Evolutionary conservation across 2,329 filamentous ascomycete species (phyloP), one percentile per base, ranked within the genome.

Genomic region (Teratosphaeria nubilosa): DNA sequence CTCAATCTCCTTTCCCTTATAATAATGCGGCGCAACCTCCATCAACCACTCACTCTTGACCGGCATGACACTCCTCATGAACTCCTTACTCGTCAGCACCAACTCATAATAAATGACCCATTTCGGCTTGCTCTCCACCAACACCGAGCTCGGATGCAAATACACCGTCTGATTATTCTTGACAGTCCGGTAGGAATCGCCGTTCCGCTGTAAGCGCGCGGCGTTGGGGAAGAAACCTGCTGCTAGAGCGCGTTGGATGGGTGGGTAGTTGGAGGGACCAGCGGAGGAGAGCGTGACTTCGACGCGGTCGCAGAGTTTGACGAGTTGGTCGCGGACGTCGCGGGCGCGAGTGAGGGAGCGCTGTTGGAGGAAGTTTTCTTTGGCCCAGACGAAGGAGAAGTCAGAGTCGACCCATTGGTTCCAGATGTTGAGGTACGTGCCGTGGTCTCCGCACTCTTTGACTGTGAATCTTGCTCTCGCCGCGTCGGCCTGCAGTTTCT

Each of bases 151-250:
- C 0, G 94, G 94, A 72, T 99, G 94, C n/a, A 97, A 82, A 71
- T 90, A 92, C 1, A 96, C 91, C 5, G 87, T 89, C 65, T 90
- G 86, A 63, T 88, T 89, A 67, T 88, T 95, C 81, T 95, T 96
- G 64, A 97, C 85, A 0, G 91, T 96, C 22, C 91, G 83, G 74
- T 99, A 99, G 61, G 84, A 87, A 68, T 95, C 88, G 1, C 94
- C 94, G 50, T 87, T 87, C 53, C 88, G 81, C 70, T 94, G 87
- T 57, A 99, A 75, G 2, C 90, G 79, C 1, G 91, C 91, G 0
- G 91, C 91, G 71, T 97, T 96, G 20, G 89, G 86, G 78, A 97
- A 97, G 80, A 96, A 99, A 1, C 92, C 94, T 0, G 91, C 86
- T 0, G 90, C 91, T 56, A 99, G 82, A 13, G 91, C 87, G 60